Evolutionary conservation across 192 early-diverging fungal species (phyloP), one percentile per base, ranked within the genome.

Genomic region (Mortierella alpina): DNA sequence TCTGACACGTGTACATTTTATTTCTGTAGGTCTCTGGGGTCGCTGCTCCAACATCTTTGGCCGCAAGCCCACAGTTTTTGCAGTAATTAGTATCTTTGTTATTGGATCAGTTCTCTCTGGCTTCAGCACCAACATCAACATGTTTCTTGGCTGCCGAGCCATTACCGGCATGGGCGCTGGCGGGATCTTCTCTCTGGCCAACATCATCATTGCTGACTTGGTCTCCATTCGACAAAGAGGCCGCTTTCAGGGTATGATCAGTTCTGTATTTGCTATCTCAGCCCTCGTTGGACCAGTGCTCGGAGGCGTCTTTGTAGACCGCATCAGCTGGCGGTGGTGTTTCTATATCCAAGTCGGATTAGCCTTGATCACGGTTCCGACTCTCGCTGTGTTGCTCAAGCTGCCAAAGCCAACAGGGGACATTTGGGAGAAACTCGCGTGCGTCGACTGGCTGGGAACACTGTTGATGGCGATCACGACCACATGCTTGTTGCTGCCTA

Each of bases 131-230:
- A 49, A 47, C 13, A 84, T 84, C 78, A 76, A 73, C 56, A 77
- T 73, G 77, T 80, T 84, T 48, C 41, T 80, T 39, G 72, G 59
- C 31, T 73, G 69, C 39, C 83, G 83, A 40, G 77, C 72, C 15
- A 15, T 84, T 14, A 68, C 73, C 3, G 83, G 83, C 40, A 82
- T 81, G 51, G 83, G 83, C 39, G 83, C 72, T 57, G 93, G 92
- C n/a, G 90, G 93, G 2, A 89, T 96, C 52, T 88, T 93, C 72
- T 82, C 91, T 9, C 66, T 92, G 67, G 88, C 92, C 41, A 89
- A 96, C 57, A 90, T 96, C 44, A 91, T 96, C 48, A 87, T 97
- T 56, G 86, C 94, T 20, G 96, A 97, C 72, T 78, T 98, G 59
- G 90, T 97, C n/a, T 89, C 91, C 39, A 84, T 92, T 18, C 88